These are phyloP conservation scores for Scheffersomyces amazonensis DNA, from an alignment of 805 yeast genomes.

Conservation along the genomic window DNA sequence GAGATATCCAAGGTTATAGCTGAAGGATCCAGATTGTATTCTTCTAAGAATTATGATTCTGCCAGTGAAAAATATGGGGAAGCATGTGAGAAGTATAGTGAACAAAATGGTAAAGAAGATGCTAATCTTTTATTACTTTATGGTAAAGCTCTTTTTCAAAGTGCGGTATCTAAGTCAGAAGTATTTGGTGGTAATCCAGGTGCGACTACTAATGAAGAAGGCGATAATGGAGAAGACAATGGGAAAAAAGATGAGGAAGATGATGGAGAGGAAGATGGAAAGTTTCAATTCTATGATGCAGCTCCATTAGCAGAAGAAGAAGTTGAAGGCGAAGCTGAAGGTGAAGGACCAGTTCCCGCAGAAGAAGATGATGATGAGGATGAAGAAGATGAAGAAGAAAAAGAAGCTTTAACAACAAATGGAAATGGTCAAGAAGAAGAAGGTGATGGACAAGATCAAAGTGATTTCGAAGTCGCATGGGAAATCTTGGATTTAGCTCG, in stretches of 20 bases:
- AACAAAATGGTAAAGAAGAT: conserved; percentile 55
- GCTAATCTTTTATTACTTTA: conserved; percentile 72
- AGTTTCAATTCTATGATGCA: conserved; percentile 26
- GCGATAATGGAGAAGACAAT: conserved; percentile 21
- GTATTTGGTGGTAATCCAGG: conserved; percentile 55
- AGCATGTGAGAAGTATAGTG: conserved; percentile 60
- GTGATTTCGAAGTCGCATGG: conserved; percentile 87
- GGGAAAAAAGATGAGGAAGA: conserved; percentile 20
- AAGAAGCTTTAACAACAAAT: conserved; percentile 8
- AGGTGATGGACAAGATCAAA: conserved; percentile 46
- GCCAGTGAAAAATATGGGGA: conserved; percentile 71
- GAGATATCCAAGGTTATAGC: conserved; percentile 49
- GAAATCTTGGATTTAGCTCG: conserved; percentile 79
- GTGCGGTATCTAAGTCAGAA: conserved; percentile 71
- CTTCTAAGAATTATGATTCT: conserved; percentile 60
- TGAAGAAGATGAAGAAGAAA: conserved; percentile 15
- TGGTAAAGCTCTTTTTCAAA: conserved; percentile 76
- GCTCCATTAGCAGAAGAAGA: conserved; percentile 20
- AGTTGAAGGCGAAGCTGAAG: conserved; percentile 12
- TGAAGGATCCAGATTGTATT: conserved; percentile 63
- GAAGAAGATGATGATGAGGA: conserved; percentile 54
- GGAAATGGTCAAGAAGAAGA: conserved; percentile 25
- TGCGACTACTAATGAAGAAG: conserved; percentile 17
- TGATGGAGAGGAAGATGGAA: conserved; percentile 20
- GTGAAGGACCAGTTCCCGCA: conserved; percentile 21